phyloP scores from a whole-genome alignment of 208 protist genomes.

The Acanthamoeba lenticulata region DNA sequence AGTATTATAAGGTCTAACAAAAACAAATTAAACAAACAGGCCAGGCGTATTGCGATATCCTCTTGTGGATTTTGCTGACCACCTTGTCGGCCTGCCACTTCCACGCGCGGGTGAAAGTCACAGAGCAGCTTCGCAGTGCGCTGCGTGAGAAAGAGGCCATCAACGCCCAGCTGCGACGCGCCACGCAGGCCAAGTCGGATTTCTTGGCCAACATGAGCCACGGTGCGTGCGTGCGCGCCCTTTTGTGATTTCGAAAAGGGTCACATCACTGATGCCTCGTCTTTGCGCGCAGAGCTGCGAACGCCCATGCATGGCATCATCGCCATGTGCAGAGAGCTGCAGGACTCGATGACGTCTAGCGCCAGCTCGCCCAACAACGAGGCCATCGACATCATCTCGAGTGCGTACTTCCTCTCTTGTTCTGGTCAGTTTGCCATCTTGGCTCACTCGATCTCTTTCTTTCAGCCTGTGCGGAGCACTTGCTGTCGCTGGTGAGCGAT shows the following conservation, averaged over 20 bases:
- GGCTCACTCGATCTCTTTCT: too few species aligned
- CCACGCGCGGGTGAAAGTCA: background rate
- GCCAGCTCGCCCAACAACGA: too few species aligned
- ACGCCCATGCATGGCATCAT: conserved; percentile 46
- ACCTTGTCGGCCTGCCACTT: background rate
- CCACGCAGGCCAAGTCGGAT: conserved; percentile 9
- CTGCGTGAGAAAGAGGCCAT: background rate
- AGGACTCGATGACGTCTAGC: background rate
- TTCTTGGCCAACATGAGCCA: conserved; percentile 47
- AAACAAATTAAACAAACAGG: too few species aligned
- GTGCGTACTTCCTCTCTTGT: too few species aligned
- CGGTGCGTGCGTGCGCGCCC: background rate
- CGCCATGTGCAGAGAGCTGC: conserved; percentile 8
- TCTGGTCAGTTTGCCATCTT: too few species aligned
- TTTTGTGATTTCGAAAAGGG: too few species aligned
- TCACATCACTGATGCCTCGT: too few species aligned
- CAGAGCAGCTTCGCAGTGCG: background rate
- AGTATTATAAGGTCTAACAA: too few species aligned
- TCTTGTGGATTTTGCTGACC: background rate
- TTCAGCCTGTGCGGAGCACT: too few species aligned
- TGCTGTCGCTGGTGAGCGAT: too few species aligned
- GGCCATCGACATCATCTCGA: too few species aligned
- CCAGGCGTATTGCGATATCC: background rate
- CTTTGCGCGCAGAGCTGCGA: conserved; percentile 45
- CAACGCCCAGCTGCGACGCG: background rate